Percentiles rank a stretch among this genome's conserved stretches.
Evolutionary conservation across 208 protist species (phyloP).

Genomic region (Borovskyia barvae): DNA sequence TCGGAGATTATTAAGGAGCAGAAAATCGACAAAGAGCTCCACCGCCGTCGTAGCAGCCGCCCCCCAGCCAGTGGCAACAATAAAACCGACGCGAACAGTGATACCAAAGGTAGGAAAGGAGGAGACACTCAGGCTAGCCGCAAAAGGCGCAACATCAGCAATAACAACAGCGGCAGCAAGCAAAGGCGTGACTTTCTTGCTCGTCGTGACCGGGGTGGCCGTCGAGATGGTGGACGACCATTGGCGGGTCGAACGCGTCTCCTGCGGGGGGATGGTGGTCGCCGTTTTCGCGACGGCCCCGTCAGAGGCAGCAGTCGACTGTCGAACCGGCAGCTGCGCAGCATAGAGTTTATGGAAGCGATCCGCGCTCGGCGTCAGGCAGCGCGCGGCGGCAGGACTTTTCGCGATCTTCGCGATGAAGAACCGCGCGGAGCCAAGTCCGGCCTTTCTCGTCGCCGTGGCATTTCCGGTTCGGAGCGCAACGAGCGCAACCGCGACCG

Average conservation of each 20-base stretch:
- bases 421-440: constrained; percentile 56
- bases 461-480: constrained; percentile 46
- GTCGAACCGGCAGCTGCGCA: too few species aligned
- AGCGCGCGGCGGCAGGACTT: constrained; percentile 18
- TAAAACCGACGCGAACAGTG: constrained; percentile 7
- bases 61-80: constrained; percentile 12
- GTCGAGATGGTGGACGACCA: too few species aligned
- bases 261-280: too few species aligned
- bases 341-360: too few species aligned
- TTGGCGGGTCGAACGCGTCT: too few species aligned
- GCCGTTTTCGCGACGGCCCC: too few species aligned
- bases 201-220: too few species aligned
- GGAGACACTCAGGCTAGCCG: too few species aligned
- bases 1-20: constrained; percentile 89
- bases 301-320: too few species aligned
- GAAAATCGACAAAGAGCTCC: constrained; percentile 73
- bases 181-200: too few species aligned
- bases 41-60: constrained; percentile 33
- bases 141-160: constrained; percentile 9
- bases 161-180: constrained; percentile 9
- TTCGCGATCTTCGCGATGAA: constrained; percentile 9
- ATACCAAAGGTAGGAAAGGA: constrained; percentile 9
- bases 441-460: constrained; percentile 27
- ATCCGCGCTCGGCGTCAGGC: too few species aligned
- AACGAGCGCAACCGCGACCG: constrained; percentile 56